Evolutionary conservation across 2,329 filamentous ascomycete genomes (phyloP), one percentile per base, ranked within the genome.

Genomic region (Cercospora brassicicola): DNA sequence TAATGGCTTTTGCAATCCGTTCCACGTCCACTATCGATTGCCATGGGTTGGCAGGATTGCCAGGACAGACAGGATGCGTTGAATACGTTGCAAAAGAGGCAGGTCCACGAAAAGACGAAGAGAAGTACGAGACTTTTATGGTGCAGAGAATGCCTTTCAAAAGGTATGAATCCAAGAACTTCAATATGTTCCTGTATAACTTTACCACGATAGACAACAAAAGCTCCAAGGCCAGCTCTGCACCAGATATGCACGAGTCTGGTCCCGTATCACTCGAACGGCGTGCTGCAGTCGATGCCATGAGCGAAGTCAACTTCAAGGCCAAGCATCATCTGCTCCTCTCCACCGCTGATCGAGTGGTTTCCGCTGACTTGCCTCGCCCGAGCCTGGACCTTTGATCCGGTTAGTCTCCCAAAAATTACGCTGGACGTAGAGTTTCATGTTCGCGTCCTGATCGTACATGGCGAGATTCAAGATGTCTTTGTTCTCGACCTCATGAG

Each of bases 391-490:
- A 72, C 70, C 56, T 71, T 65, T 18, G 23, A 59, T 64, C 42
- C 69, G 60, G 71, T 15, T 73, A 61, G 62, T 76, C 69, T 75
- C 73, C 11, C 73, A 74, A 0, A 81, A 72, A n/a, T 74, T 76
- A 18, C 76, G 76, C 65, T 83, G 82, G 10, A 80, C 76, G 45
- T 78, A 72, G 42, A 83, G 71, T 67, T 79, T 80, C 80, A 82
- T 81, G 26, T 72, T 68, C 10, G 69, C 73, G 1, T 77, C 78
- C 67, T 84, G 82, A 64, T 83, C 81, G 65, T 84, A 84, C 80
- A 84, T 82, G 0, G 82, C 81, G 11, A 84, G 69, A 31, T 79
- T 78, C 26, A 83, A 64, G 3, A 81, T 78, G 23, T 82, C 78
- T 15, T 76, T 75, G 11, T 70, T 72, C 0, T 66, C 33, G 62